Conservation (phyloP, 495 filamentous ascomycete genomes). For the Parachaetomium inaequale region DNA sequence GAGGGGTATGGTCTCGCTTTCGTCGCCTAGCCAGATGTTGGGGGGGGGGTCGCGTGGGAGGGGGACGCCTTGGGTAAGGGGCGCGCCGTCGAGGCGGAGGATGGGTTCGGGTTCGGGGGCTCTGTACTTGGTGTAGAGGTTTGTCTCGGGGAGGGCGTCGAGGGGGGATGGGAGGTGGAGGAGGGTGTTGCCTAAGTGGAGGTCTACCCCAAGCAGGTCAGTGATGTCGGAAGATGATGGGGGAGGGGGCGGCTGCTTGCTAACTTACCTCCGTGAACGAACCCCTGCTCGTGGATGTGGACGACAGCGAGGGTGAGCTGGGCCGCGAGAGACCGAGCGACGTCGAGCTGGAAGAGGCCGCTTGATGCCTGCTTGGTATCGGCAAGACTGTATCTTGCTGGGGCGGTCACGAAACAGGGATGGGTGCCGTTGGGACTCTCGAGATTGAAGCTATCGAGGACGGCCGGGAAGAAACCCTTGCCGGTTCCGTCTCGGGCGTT, state of each 20-base stretch:
- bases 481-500: neutral
- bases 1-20: too few species aligned
- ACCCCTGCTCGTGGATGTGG: slow-evolving; percentile 37
- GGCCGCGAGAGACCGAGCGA: slow-evolving; percentile 41
- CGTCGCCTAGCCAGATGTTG: too few species aligned
- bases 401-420: slow-evolving; percentile 37
- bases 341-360: slow-evolving; percentile 40
- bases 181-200: slow-evolving; percentile 40
- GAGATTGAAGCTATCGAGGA: slow-evolving; percentile 43
- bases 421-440: slow-evolving; percentile 46
- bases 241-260: neutral
- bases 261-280: slow-evolving; percentile 32
- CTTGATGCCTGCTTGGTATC: slow-evolving; percentile 33
- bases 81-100: too few species aligned
- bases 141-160: slow-evolving; percentile 29
- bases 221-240: neutral
- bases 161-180: slow-evolving; percentile 37
- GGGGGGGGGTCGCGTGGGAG: too few species aligned
- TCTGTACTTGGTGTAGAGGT: slow-evolving; percentile 35
- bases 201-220: slow-evolving; percentile 13
- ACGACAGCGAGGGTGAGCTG: slow-evolving; percentile 36
- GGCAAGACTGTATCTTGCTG: slow-evolving; percentile 31
- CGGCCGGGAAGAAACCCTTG: slow-evolving; percentile 27
- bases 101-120: slow-evolving; percentile 24
- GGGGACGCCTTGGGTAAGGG: too few species aligned